These are phyloP conservation scores for Malus domestica DNA, from an alignment of 306 rosid genomes.

Conservation along the genomic window DNA sequence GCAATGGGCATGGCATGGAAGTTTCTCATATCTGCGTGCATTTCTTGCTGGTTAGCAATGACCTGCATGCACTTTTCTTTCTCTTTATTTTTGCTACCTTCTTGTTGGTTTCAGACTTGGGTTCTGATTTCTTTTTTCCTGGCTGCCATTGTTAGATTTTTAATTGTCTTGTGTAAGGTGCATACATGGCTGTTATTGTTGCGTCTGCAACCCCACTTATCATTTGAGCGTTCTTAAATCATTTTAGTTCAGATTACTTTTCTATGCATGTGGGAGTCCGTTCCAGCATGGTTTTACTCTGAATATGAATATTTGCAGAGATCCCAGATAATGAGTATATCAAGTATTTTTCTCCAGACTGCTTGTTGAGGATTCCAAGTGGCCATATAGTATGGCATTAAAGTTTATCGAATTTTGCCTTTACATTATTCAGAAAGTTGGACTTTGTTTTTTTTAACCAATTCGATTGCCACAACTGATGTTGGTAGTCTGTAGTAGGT, in stretches of 20 bases:
- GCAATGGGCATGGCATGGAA: neutral
- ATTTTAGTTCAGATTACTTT: neutral
- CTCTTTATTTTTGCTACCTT: neutral
- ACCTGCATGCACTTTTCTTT: neutral
- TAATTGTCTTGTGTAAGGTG: neutral
- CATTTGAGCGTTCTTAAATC: neutral
- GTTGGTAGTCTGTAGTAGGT: neutral
- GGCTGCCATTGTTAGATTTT: neutral
- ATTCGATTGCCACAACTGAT: neutral
- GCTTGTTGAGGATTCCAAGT: slow-evolving; percentile 71
- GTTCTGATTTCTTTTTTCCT: neutral
- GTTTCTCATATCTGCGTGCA: neutral
- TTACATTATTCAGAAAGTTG: neutral
- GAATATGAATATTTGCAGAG: slow-evolving; percentile 37
- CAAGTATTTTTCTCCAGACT: slow-evolving; percentile 85
- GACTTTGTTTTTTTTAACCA: neutral
- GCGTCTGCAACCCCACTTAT: neutral
- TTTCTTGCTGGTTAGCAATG: neutral
- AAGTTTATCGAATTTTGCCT: slow-evolving; percentile 1
- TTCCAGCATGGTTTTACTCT: neutral
- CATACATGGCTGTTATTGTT: neutral
- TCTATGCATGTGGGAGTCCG: neutral
- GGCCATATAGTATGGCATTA: slow-evolving; percentile 67
- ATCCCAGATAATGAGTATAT: slow-evolving; percentile 90
- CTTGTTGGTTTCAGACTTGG: neutral